A percentile compares a stretch with the other conserved stretches of the same genome.
Evolutionary conservation across 495 filamentous ascomycete genomes (phyloP).

Genomic region (Penicillium alfredii): DNA sequence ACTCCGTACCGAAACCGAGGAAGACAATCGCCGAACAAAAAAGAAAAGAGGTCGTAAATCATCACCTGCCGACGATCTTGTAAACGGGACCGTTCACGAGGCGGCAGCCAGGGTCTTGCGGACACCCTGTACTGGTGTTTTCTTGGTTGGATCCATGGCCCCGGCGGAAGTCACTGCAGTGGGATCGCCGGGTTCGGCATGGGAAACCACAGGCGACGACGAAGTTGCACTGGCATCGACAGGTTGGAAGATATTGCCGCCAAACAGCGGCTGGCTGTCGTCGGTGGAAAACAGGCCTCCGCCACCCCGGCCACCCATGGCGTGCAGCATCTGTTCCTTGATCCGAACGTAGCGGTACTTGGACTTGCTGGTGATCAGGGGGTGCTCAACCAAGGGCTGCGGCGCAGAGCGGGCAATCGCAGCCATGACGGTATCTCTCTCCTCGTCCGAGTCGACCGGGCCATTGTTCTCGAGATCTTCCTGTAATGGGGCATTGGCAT

Average conservation of each 20-base stretch:
- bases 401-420: slow-evolving; percentile 71
- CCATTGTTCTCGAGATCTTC: slow-evolving; percentile 73
- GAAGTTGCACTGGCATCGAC: slow-evolving; percentile 21
- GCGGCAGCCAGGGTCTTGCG: slow-evolving; percentile 21
- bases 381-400: slow-evolving; percentile 61
- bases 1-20: not conserved
- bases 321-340: slow-evolving; percentile 80
- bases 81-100: too few relatives aligned
- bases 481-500: slow-evolving; percentile 85
- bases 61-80: not conserved
- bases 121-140: slow-evolving; percentile 19
- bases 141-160: slow-evolving; percentile 14
- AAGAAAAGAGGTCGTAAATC: slow-evolving; percentile 5
- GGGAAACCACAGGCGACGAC: slow-evolving; percentile 17
- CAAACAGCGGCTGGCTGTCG: slow-evolving; percentile 26
- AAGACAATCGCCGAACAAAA: not conserved
- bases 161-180: slow-evolving; percentile 14
- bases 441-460: slow-evolving; percentile 87
- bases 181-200: slow-evolving; percentile 17
- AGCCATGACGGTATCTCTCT: slow-evolving; percentile 80
- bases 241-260: slow-evolving; percentile 30
- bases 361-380: slow-evolving; percentile 58
- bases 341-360: slow-evolving; percentile 81
- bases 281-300: slow-evolving; percentile 41
- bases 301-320: slow-evolving; percentile 49